A percentile compares a stretch with the other conserved stretches of the same genome.
Evolutionary conservation across 345 rosid species (phyloP).

Genomic region (Eucalyptus viminalis): DNA sequence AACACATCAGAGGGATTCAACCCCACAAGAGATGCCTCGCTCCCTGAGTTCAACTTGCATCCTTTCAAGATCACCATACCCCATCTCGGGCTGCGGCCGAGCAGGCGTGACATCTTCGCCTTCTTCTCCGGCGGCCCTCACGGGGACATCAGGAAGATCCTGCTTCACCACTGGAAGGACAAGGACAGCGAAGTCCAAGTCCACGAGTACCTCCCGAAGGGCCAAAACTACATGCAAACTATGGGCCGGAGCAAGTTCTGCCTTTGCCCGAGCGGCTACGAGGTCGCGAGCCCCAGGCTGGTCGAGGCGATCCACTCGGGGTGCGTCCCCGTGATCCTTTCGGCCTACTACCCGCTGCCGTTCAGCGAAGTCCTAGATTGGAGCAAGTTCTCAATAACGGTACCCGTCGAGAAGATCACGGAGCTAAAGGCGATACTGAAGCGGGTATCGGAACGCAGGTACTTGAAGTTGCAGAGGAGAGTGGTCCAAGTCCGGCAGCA

Average conservation of each 20-base stretch:
- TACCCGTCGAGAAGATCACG: slow-evolving; percentile 20
- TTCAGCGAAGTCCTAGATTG: slow-evolving; percentile 40
- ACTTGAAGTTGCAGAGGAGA: slow-evolving; percentile 18
- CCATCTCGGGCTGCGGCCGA: neutral
- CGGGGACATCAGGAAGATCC: slow-evolving; percentile 15
- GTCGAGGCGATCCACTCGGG: slow-evolving; percentile 30
- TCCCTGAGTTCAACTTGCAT: slow-evolving; percentile 27
- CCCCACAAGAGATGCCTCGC: slow-evolving; percentile 26
- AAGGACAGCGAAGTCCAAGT: slow-evolving; percentile 31
- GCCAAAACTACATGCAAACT: slow-evolving; percentile 11
- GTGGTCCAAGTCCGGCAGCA: slow-evolving; percentile 23
- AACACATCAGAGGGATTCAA: slow-evolving; percentile 37
- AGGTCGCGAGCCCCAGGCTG: slow-evolving; percentile 43
- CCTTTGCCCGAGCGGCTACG: slow-evolving; percentile 45
- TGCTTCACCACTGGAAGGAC: slow-evolving; percentile 27
- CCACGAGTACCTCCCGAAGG: slow-evolving; percentile 16
- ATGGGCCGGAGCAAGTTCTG: slow-evolving; percentile 34
- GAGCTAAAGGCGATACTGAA: slow-evolving; percentile 25
- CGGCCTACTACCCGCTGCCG: slow-evolving; percentile 27
- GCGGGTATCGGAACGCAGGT: slow-evolving; percentile 4
- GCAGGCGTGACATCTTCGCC: slow-evolving; percentile 21
- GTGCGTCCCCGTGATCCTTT: slow-evolving; percentile 38
- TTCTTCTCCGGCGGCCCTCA: slow-evolving; percentile 41
- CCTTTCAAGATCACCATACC: neutral
- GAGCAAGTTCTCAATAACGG: slow-evolving; percentile 26